These are phyloP conservation scores for Colletotrichum sp. DNA, from an alignment of 2,329 filamentous ascomycete species.

Conservation along the genomic window DNA sequence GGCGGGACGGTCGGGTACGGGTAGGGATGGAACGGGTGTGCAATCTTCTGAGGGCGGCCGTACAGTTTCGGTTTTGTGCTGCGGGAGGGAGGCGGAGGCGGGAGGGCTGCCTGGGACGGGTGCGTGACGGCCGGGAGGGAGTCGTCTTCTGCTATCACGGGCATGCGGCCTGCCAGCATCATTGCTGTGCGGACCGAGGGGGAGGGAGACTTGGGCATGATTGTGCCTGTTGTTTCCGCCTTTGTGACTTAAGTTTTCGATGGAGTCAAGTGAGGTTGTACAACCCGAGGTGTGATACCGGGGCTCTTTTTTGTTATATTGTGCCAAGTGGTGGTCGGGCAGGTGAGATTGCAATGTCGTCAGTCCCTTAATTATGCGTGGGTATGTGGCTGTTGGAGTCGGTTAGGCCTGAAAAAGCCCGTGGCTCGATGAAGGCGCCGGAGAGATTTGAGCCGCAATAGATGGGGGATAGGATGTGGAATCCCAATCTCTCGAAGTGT, in stretches of 20 bases:
- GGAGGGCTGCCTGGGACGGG: background rate
- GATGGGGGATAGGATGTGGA: background rate
- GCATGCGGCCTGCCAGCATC: constrained; percentile 35
- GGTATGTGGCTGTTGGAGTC: background rate
- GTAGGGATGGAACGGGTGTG: constrained; percentile 9
- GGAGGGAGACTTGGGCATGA: constrained; percentile 22
- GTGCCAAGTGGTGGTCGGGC: background rate
- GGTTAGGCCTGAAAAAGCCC: background rate
- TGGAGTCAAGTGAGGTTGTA: background rate
- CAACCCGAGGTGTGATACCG: background rate
- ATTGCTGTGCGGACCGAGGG: constrained; percentile 28
- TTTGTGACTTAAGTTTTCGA: background rate
- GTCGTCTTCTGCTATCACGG: constrained; percentile 43
- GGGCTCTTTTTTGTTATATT: background rate
- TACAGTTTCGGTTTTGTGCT: constrained; percentile 1
- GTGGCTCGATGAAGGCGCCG: background rate
- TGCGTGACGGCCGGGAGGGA: background rate
- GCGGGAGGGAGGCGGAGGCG: background rate
- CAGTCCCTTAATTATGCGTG: background rate
- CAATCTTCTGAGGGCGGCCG: background rate
- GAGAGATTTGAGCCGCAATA: background rate
- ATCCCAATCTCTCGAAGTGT: background rate
- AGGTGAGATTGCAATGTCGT: background rate
- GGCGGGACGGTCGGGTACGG: constrained; percentile 18
- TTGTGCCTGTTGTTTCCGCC: background rate